Base-by-base conservation (phyloP, 2,329 filamentous ascomycete genomes). In the Cucurbitaria berberidis region DNA sequence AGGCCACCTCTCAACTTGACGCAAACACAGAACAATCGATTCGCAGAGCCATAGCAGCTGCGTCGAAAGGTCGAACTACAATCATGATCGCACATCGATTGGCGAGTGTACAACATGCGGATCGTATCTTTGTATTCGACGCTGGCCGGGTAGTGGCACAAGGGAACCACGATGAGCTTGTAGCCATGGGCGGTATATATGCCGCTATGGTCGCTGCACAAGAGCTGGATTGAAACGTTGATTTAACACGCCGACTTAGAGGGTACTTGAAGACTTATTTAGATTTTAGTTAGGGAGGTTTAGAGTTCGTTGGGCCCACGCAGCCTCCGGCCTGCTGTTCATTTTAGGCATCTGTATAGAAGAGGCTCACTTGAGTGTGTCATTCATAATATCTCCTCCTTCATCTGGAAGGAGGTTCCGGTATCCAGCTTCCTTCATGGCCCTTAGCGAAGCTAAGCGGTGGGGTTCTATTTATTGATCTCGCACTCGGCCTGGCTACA, bases 81-180 rank as follows among this genome's bases (percentile, higher is more conserved):
- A 79, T 95, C 3, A 89, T 89, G 2, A 89, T 95, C 10, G 90
- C 90, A 1, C 90, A 93, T 70, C 81, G 90, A 13, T 78, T 93
- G 43, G 87, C 87, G 0, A 93, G 89, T 11, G 86, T 93, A 18
- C 89, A 90, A 72, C 88, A 92, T 62, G 89, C 89, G 1, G 87
- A 93, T 70, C 78, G 87, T n/a, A 93, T 93, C 36, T 91, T 90
- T 63, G 89, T 93, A 0, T 84, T 95, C 42, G 88, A 89, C 10
- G 82, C 86, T 55, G 85, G 87, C 21, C 82, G 72, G 19, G 80
- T 89, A 32, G 76, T 85, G 1, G 86, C 89, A 66, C 74, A 78
- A 49, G 86, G 88, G n/a, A 81, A 81, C 18, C 86, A 89, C 66
- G 76, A 78, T 5, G 84, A 87, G 63, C 74, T 89, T 59, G 75